phyloP scores from a whole-genome alignment of 768 basidiomycete species.

The Mycena rosella region DNA sequence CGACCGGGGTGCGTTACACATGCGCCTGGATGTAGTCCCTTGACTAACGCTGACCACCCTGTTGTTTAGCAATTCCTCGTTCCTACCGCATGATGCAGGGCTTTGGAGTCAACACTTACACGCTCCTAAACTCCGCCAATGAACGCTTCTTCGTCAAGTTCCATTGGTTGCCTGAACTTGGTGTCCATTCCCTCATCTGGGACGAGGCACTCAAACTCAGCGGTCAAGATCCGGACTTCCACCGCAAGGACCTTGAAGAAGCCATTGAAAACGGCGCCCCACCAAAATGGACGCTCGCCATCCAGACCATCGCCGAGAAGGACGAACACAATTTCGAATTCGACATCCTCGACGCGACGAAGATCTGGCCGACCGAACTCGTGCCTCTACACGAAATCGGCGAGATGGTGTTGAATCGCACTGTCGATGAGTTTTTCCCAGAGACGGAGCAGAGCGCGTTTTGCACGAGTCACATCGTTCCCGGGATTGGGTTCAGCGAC shows the following conservation, averaged over 20 bases:
- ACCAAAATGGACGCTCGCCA: constrained; percentile 85
- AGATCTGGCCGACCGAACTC: constrained; percentile 86
- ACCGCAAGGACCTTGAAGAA: constrained; percentile 87
- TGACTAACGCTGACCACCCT: background rate
- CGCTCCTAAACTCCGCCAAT: constrained; percentile 74
- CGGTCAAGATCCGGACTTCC: constrained; percentile 88
- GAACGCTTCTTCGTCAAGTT: constrained; percentile 54
- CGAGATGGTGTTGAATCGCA: constrained; percentile 74
- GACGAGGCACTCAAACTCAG: constrained; percentile 89
- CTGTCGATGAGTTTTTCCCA: constrained; percentile 83
- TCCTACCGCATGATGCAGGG: constrained; percentile 93
- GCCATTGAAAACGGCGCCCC: constrained; percentile 80
- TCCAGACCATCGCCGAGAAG: constrained; percentile 78
- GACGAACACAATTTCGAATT: constrained; percentile 88
- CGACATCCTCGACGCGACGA: constrained; percentile 89
- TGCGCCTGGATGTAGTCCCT: background rate
- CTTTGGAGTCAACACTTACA: constrained; percentile 89
- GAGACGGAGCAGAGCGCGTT: constrained; percentile 93
- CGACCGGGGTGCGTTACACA: constrained; percentile 63
- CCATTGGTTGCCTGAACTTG: constrained; percentile 85
- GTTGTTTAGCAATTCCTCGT: constrained; percentile 67
- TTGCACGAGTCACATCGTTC: constrained; percentile 80
- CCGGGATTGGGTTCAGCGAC: constrained; percentile 78
- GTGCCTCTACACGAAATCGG: constrained; percentile 85
- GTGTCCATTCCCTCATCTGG: constrained; percentile 88